Evolutionary conservation across 306 rosid genomes (phyloP), one percentile per base, ranked within the genome.

Genomic region (Cucurbita argyrosperma): DNA sequence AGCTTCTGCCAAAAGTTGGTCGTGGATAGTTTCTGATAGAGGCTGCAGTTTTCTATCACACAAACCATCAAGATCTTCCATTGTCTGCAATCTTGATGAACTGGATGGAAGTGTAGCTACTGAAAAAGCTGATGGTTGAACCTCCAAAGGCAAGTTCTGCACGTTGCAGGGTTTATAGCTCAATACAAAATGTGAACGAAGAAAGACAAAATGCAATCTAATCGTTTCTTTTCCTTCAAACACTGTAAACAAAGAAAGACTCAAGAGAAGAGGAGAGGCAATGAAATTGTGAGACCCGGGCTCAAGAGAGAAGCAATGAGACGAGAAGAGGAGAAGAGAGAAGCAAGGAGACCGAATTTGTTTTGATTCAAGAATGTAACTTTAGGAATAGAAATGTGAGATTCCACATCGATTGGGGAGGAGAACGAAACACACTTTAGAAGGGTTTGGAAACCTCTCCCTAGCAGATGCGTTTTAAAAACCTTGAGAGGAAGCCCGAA

Each of bases 61-160:
- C 52, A 76, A 68, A 77, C 58, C 39, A 63, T 58, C 37, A 45
- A 53, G 42, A 70, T 80, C 83, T 47, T 82, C 84, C 39, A 23
- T 74, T 69, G 67, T 65, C 58, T 73, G 79, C 71, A 61, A 21
- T 56, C 76, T 75, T 50, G 82, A 56, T 70, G 79, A 80, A 73
- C 76, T 81, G 72, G 84, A 81, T 46, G 83, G 67, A 67, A 73
- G 79, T 78, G 58, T 62, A 61, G 82, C 76, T 13, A 74, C 71
- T 53, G 84, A 73, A 75, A 74, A 79, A 53, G 82, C 30, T 19
- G 59, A 59, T 71, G 57, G 63, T 78, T 81, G 88, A 63, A 75
- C 81, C 61, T 81, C 85, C 35, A 72, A 55, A 76, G 74, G 62
- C 47, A 80, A 72, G 77, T 80, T 78, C 88, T 85, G 80, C 71